Conservation (phyloP, 768 basidiomycete species). For the Lentinula lateritia region DNA sequence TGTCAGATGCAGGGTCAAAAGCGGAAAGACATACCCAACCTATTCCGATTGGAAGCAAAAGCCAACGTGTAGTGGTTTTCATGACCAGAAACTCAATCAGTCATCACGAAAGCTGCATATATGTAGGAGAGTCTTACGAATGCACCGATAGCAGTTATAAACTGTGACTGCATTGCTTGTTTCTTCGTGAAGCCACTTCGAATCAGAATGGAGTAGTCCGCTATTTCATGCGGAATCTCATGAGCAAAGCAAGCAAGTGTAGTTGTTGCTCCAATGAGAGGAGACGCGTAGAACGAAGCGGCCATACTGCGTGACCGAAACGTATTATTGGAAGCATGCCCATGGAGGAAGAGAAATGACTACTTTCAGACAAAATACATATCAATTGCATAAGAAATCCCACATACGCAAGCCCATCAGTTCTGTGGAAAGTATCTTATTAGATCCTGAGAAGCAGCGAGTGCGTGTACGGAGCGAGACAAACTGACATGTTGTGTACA, state of each 20-base stretch:
- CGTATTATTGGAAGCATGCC: background rate
- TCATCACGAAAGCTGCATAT: background rate
- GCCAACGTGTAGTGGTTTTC: background rate
- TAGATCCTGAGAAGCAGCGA: conserved; percentile 11
- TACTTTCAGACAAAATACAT: background rate
- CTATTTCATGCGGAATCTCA: conserved; percentile 95
- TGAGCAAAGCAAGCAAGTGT: conserved; percentile 95
- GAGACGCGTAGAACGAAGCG: conserved; percentile 95
- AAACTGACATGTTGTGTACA: conserved; percentile 82
- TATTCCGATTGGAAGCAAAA: conserved; percentile 9
- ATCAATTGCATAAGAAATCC: background rate
- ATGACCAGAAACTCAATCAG: conserved; percentile 6
- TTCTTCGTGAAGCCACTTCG: conserved; percentile 86
- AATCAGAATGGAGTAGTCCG: conserved; percentile 92
- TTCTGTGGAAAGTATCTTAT: conserved; percentile 35
- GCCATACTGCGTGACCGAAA: conserved; percentile 58
- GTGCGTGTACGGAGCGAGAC: conserved; percentile 8
- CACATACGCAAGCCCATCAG: conserved; percentile 87
- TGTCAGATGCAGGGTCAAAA: conserved; percentile 1
- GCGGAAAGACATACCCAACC: conserved; percentile 24
- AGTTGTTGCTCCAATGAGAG: conserved; percentile 88
- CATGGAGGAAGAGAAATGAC: background rate
- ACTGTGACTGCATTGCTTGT: conserved; percentile 93
- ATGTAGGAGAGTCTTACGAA: conserved; percentile 54
- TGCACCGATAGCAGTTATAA: conserved; percentile 86